Base-by-base conservation (phyloP, 2,329 filamentous ascomycete genomes). In the Cladosporium oxysporum region DNA sequence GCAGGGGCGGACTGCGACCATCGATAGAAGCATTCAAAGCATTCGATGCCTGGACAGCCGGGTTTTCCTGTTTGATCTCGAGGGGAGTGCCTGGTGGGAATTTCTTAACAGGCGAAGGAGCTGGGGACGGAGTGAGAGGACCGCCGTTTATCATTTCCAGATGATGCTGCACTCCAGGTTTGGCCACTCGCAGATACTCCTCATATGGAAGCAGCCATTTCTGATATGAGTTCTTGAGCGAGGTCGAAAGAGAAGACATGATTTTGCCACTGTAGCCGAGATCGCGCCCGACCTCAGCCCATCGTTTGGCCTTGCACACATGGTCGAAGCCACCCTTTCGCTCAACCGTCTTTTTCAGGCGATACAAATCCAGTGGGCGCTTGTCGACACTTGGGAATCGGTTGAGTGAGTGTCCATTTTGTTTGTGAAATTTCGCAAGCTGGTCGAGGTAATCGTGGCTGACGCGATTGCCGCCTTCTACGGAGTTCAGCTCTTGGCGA, bases 241-340 rank as follows among this genome's bases (percentile, higher is more conserved):
- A 98, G 0, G 95, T 99, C 6, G 95, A 99, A 57, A 99, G 82
- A 10, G 95, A 98, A 2, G 94, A 98, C 95, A 99, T 99, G 69
- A 99, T 99, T 82, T 99, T 99, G 76, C 95, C 95, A 76, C 94
- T 98, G 79, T 99, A 99, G 64, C 95, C 95, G 58, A 99, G 82
- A 76, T 98, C 95, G 74, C 95, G 89, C 37, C 95, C 95, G 72
- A 99, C 98, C 78, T 99, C 95, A 18, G 95, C 95, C 95, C 95
- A 99, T 81, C 98, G 98, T 81, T 99, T 99, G 65, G 90, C 85
- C 79, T 97, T 97, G 84, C 95, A 99, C 53, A 99, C 95, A 75
- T 91, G 91, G 64, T 97, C 93, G 73, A 99, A 99, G 3, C 95
- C 95, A 57, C 95, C 95, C 68, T 95, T 88, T 33, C 92, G 90